These are phyloP conservation scores for Podaxis sp. DNA, from an alignment of 768 basidiomycete genomes.

Conservation along the genomic window DNA sequence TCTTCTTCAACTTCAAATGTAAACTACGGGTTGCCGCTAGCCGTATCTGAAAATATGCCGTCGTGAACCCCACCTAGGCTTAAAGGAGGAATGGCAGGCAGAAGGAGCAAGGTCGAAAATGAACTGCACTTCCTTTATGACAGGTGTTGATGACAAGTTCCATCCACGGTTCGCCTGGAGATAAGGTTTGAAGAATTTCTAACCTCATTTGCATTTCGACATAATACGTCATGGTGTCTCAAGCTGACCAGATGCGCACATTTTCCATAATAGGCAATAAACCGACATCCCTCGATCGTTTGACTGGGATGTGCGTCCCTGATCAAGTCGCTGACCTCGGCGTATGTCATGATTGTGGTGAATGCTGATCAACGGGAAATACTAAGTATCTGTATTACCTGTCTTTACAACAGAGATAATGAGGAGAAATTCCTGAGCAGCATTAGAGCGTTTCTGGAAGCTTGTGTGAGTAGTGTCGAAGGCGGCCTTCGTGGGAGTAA, in stretches of 20 bases:
- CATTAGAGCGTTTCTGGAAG: neutral
- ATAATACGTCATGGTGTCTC: constrained; percentile 13
- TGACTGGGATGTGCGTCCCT: neutral
- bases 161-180: neutral
- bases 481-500: neutral
- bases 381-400: neutral
- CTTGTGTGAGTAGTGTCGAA: neutral
- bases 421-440: neutral
- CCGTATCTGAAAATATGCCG: too few relatives aligned
- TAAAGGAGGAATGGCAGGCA: too few relatives aligned
- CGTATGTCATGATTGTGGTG: neutral
- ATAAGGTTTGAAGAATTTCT: constrained; percentile 1
- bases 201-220: constrained; percentile 4
- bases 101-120: neutral
- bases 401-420: neutral
- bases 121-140: neutral
- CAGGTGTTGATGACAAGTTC: neutral
- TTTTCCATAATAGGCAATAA: constrained; percentile 9
- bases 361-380: neutral
- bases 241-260: constrained; percentile 6
- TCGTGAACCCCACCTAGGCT: too few relatives aligned
- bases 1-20: too few relatives aligned
- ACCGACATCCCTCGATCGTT: constrained; percentile 8
- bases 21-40: too few relatives aligned
- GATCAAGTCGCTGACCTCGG: neutral